Evolutionary conservation across 2,329 filamentous ascomycete genomes (phyloP), one percentile per base, ranked within the genome.

Genomic region (Scleromitrula shiraiana): DNA sequence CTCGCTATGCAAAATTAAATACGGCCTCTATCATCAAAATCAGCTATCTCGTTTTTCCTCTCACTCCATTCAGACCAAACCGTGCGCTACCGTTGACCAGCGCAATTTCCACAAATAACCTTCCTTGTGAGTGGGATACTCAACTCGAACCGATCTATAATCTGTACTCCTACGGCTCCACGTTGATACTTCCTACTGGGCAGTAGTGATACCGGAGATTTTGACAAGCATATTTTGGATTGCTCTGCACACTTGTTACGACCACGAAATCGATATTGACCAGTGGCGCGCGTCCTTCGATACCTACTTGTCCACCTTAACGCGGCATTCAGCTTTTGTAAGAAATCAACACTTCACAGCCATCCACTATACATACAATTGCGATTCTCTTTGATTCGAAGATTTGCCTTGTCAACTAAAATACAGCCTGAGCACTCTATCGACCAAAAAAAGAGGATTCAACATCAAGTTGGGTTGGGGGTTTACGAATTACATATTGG

Each of bases 41-140:
- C 33, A 20, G 7, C 33, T 10, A 10, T 19, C 3, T 12, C 5
- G n/a, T 37, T 22, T 20, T 10, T 20, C 9, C 32, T 36, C n/a
- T 36, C 15, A 6, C 14, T 7, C 5, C n/a, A 15, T 37, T 22
- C 19, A 37, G 12, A 32, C n/a, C 44, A 47, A 20, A 47, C 38
- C 22, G 45, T 42, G 38, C 45, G 45, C 45, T 26, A 47, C 15
- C 5, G 41, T 27, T 8, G 24, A 27, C 27, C 37, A 35, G 45
- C 37, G 45, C 37, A 47, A 44, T 41, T 41, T 24, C 37, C 41
- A 36, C 45, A 19, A 47, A 47, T 42, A 42, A n/a, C n/a, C n/a
- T n/a, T n/a, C 33, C 38, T 27, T 35, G 15, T n/a, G 14, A 15
- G 45, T 33, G 38, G 29, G 27, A 47, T 41, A 41, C 17, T 23